Percentiles rank a stretch among this genome's conserved stretches.
Conservation (phyloP, 345 rosid species). For the Eucalyptus regnans region DNA sequence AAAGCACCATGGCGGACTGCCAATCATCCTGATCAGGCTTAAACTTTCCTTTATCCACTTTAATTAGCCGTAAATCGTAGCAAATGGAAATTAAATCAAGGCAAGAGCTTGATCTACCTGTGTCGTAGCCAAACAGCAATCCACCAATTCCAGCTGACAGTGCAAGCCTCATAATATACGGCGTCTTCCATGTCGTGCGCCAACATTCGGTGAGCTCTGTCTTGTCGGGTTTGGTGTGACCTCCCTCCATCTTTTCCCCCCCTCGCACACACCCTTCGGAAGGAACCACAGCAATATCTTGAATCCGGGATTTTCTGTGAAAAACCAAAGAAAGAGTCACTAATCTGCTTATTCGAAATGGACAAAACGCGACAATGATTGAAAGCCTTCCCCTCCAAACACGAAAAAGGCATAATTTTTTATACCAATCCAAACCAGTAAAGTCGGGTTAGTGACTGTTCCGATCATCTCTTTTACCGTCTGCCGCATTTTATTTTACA, state of each 20-base stretch:
- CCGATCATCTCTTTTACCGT: background rate
- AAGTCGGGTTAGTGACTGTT: too few relatives aligned
- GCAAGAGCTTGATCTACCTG: conserved; percentile 25
- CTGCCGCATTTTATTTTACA: background rate
- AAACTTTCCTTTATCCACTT: background rate
- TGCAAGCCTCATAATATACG: conserved; percentile 77
- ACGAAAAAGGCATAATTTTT: too few relatives aligned
- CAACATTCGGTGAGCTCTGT: conserved; percentile 82
- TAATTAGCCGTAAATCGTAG: background rate
- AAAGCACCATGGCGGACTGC: too few relatives aligned
- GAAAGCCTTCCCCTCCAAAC: too few relatives aligned
- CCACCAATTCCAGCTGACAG: conserved; percentile 95
- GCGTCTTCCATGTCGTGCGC: conserved; percentile 53
- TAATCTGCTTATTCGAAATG: too few relatives aligned
- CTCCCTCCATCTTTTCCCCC: conserved; percentile 34
- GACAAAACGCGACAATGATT: too few relatives aligned
- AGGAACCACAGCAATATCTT: background rate
- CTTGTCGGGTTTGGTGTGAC: conserved; percentile 28
- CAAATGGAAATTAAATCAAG: background rate
- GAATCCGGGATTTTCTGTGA: background rate
- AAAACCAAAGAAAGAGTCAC: background rate
- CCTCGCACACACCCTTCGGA: background rate
- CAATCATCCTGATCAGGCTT: background rate
- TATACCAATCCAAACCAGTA: too few relatives aligned
- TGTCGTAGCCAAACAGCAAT: conserved; percentile 88